Conservation (phyloP, 169 alveolate species). For the Eimeria tenella region DNA sequence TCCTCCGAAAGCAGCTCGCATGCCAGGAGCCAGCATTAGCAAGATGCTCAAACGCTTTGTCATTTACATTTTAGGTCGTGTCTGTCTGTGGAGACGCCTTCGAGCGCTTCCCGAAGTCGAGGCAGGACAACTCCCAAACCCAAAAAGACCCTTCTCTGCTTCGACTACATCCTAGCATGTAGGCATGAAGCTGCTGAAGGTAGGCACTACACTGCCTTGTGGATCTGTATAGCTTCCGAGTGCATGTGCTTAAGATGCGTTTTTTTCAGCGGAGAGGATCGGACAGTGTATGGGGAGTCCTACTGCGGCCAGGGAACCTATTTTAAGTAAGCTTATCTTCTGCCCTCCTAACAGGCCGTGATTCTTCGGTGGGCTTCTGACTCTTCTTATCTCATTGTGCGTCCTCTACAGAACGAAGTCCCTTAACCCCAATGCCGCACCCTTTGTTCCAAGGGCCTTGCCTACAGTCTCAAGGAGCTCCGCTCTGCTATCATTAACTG, state of each 20-base stretch:
- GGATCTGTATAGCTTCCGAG: not conserved
- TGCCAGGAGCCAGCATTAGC: too few relatives aligned
- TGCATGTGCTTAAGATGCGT: not conserved
- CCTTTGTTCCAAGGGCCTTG: conserved; percentile 34
- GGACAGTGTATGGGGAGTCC: not conserved
- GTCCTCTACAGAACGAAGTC: conserved; percentile 37
- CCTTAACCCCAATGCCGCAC: conserved; percentile 59
- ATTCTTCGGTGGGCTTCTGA: not conserved
- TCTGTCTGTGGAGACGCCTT: conserved; percentile 37
- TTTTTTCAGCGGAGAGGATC: conserved; percentile 16
- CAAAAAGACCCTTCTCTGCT: not conserved
- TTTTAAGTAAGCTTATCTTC: not conserved
- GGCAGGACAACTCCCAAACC: conserved; percentile 31
- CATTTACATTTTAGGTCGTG: not conserved
- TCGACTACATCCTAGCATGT: not conserved
- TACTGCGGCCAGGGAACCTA: not conserved
- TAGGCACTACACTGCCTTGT: not conserved
- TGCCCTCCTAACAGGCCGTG: not conserved
- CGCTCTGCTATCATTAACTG: not conserved
- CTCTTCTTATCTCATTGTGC: not conserved
- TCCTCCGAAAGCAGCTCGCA: too few relatives aligned
- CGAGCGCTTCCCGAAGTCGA: conserved; percentile 42
- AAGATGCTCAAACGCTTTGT: too few relatives aligned
- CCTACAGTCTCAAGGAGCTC: not conserved
- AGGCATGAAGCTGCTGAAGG: not conserved